Evolutionary conservation across 371 early-diverging fungal genomes (phyloP), one percentile per base, ranked within the genome.

Genomic region (Lichtheimia hyalospora): DNA sequence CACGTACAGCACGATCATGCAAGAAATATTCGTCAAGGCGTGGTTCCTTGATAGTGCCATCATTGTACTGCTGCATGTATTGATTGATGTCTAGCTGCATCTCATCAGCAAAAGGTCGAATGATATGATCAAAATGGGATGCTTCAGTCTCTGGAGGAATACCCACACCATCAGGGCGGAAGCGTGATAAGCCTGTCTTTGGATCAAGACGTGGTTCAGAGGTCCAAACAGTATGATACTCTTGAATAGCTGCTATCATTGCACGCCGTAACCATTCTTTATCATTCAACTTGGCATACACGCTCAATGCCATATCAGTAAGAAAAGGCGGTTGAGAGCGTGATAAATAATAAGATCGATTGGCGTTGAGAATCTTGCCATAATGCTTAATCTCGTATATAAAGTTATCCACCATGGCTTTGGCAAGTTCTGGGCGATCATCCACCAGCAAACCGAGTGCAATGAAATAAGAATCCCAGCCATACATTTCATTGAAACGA

Each of bases 401-500:
- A 75, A 98, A 97, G 70, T 98, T 96, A 65, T 96, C 96, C 2
- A 96, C 93, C 98, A 98, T 98, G 67, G 91, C 89, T 56, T 89
- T 84, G 3, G 91, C 94, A 58, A 97, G 68, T 55, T 93, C 92
- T 21, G 89, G 57, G 7, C 92, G 87, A 5, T 89, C 90, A 66
- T 96, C 96, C 13, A 86, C 86, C 41, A 95, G 66, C 34, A 98
- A 73, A 6, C 97, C 99, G 13, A 97, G 73, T 0, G 93, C 83
- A 61, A 93, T 94, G 79, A 98, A 98, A 68, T 96, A 97, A 27
- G 91, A 90, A 68, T 98, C 98, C 98, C 98, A 97, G 1, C 98
- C 97, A 69, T 98, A 98, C 93, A 95, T 96, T 77, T 98, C 99
- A 72, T 97, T 98, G 79, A 97, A 98, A 0, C 99, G 83, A 4